Evolutionary conservation across 768 basidiomycete genomes (phyloP).

Genomic region (Mycena capillaripes): DNA sequence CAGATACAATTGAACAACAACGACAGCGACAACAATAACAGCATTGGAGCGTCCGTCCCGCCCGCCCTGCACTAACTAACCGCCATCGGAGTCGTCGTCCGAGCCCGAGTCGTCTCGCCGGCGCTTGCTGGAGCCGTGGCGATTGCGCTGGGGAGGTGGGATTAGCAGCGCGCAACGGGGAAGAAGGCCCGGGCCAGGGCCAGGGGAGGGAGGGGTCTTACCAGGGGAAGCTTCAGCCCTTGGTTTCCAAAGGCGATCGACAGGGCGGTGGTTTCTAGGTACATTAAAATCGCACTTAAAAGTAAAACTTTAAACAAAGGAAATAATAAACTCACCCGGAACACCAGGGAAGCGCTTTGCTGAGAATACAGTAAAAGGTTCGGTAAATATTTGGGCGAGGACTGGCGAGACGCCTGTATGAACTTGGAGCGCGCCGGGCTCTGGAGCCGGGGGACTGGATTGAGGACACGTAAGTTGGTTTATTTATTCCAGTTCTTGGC

Average conservation of each 20-base stretch:
- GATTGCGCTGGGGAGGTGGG: slow-evolving; percentile 73
- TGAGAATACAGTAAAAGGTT: slow-evolving; percentile 88
- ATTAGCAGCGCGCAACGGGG: slow-evolving; percentile 26
- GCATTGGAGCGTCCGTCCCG: slow-evolving; percentile 5
- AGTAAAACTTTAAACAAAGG: slow-evolving; percentile 29
- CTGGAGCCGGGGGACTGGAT: slow-evolving; percentile 78
- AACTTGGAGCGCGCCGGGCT: slow-evolving; percentile 73
- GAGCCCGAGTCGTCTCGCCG: slow-evolving; percentile 74
- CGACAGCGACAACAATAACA: slow-evolving; percentile 8
- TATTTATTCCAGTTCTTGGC: slow-evolving; percentile 15
- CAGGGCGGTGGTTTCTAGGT: slow-evolving; percentile 86
- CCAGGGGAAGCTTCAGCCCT: slow-evolving; percentile 90
- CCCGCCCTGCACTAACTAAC: too few relatives aligned
- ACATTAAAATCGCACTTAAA: slow-evolving; percentile 34
- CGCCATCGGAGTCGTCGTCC: slow-evolving; percentile 77
- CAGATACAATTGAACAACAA: too few relatives aligned
- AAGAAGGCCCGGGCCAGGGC: slow-evolving; percentile 23
- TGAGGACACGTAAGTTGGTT: slow-evolving; percentile 36
- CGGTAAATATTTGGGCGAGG: slow-evolving; percentile 86
- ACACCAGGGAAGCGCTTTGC: slow-evolving; percentile 97
- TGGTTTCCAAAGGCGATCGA: slow-evolving; percentile 92
- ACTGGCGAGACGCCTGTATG: slow-evolving; percentile 82
- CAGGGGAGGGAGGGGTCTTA: slow-evolving; percentile 50
- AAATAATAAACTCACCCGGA: slow-evolving; percentile 68
- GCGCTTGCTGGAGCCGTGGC: slow-evolving; percentile 81